Percentiles rank a stretch among this genome's conserved stretches.
Evolutionary conservation across 208 protist genomes (phyloP).

Genomic region (Acanthamoeba castellanii): DNA sequence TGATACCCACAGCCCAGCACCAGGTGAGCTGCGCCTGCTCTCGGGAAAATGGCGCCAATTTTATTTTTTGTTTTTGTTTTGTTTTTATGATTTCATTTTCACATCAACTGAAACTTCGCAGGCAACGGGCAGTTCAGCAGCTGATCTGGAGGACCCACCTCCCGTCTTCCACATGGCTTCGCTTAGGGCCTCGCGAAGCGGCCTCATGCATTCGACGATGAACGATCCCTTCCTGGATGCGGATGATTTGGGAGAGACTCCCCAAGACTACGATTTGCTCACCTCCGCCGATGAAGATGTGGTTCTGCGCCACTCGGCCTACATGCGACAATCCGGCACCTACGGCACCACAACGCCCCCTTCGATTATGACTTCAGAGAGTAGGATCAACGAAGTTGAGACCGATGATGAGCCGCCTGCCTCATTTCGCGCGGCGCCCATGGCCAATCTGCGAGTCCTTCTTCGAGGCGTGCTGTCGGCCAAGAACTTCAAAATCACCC

Average conservation of each 20-base stretch:
- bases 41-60: too few relatives aligned
- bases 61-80: not conserved
- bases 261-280: not conserved
- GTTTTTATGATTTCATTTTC: not conserved
- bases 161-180: conserved; percentile 2
- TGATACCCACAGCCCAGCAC: too few relatives aligned
- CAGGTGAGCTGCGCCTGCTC: too few relatives aligned
- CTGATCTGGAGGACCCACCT: not conserved
- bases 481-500: not conserved
- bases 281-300: conserved; percentile 55
- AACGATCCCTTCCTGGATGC: conserved; percentile 53
- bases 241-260: not conserved
- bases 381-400: too few relatives aligned
- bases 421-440: not conserved
- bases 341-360: not conserved
- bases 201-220: conserved; percentile 4
- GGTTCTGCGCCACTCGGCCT: not conserved
- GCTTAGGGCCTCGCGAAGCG: conserved; percentile 31
- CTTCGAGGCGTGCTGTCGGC: not conserved
- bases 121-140: not conserved
- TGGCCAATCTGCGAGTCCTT: not conserved
- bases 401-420: not conserved
- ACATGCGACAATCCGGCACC: not conserved
- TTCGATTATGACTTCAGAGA: not conserved
- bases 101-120: too few relatives aligned